Evolutionary conservation across 441 rosid species (phyloP), one percentile per base, ranked within the genome.

Genomic region (Erodium texanum): DNA sequence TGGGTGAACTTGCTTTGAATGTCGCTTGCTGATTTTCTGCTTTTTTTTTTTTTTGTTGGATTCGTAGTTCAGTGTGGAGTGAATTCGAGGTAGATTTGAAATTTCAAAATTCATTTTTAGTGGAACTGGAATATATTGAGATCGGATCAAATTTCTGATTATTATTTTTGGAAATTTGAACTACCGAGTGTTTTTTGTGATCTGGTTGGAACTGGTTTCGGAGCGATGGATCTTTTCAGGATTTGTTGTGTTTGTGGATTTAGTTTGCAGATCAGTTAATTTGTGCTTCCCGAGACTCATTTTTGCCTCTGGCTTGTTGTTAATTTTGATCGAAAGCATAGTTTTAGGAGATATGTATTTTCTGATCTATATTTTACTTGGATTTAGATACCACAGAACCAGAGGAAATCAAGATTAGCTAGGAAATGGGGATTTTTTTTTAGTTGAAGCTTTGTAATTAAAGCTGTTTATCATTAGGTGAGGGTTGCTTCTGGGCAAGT

Each of bases 61-160:
- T 8, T 56, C 3, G 10, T 19, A 56, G 23, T 18, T 56, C 24
- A 56, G 62, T 56, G 10, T 56, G 24, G 62, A 56, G 62, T 56
- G 24, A 19, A 18, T 56, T 56, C 20, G 22, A 3, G 22, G 24
- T 50, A 16, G 20, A 15, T 50, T 50, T 20, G 22, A 56, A 18
- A 56, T 56, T 56, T 56, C 62, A 18, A 56, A 56, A 56, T 1
- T 56, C 62, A 18, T 19, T 56, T 56, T 56, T 10, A 56, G 24
- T 56, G 62, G 62, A 56, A 18, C 18, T 56, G 24, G 23, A 56
- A 24, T 56, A 56, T 7, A 56, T 56, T 56, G 62, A 56, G n/a
- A 56, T 9, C 62, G 62, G 62, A 56, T 56, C 62, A 20, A 56
- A 18, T 56, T 56, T 18, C 24, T 56, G 0, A 20, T 18, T 56